These are phyloP conservation scores for Xylariomycetidae sp. DNA, from an alignment of 2,329 filamentous ascomycete genomes.

Conservation along the genomic window DNA sequence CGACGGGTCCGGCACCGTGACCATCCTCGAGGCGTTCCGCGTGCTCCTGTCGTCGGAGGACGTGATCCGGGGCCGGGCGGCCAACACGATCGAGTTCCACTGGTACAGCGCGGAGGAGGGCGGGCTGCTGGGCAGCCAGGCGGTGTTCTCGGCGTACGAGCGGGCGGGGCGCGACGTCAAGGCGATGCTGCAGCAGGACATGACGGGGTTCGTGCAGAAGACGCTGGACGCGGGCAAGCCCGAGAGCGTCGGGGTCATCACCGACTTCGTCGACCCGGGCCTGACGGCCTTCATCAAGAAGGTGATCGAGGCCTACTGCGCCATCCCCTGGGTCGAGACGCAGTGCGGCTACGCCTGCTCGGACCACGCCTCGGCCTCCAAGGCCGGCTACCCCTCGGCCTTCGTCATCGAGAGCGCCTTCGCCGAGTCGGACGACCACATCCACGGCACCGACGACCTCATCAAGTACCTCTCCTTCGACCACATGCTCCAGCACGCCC, in stretches of 20 bases:
- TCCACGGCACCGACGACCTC: slow-evolving; percentile 65
- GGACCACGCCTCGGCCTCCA: slow-evolving; percentile 37
- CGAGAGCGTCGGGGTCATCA: slow-evolving; percentile 35
- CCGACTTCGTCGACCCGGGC: slow-evolving; percentile 31
- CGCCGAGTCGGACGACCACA: slow-evolving; percentile 60
- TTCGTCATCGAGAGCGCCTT: slow-evolving; percentile 50
- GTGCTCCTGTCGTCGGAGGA: slow-evolving; percentile 70
- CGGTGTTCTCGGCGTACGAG: slow-evolving; percentile 41
- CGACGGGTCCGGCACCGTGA: slow-evolving; percentile 88
- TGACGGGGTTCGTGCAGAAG: slow-evolving; percentile 35
- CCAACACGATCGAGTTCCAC: slow-evolving; percentile 92
- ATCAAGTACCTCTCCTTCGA: slow-evolving; percentile 74
- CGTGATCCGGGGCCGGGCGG: slow-evolving; percentile 62
- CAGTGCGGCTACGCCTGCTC: slow-evolving; percentile 29
- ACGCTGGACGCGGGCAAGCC: slow-evolving; percentile 47
- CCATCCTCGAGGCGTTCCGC: slow-evolving; percentile 86
- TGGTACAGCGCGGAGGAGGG: slow-evolving; percentile 81
- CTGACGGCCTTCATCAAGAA: slow-evolving; percentile 31
- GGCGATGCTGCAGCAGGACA: slow-evolving; percentile 27
- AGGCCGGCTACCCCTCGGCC: slow-evolving; percentile 33
- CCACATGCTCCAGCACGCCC: slow-evolving; percentile 89
- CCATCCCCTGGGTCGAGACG: slow-evolving; percentile 30
- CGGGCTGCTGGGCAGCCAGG: slow-evolving; percentile 63
- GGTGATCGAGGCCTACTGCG: slow-evolving; percentile 32
- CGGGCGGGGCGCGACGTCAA: slow-evolving; percentile 54